A percentile compares a stretch with the other conserved stretches of the same genome.
Conservation (phyloP, 495 filamentous ascomycete genomes). For the Aspergillus wentii region DNA sequence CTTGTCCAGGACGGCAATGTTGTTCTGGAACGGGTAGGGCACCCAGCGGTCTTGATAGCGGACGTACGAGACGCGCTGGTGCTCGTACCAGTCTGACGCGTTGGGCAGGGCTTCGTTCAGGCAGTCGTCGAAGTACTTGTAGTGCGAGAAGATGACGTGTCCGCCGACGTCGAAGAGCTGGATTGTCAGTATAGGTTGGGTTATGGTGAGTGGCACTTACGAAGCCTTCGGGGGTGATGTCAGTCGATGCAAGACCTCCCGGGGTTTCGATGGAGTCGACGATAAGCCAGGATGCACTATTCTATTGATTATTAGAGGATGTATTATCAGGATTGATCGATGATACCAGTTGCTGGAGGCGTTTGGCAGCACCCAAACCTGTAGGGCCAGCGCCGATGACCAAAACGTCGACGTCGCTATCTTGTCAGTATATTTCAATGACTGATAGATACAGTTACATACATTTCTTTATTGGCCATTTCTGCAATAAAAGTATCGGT, state of each 20-base stretch:
- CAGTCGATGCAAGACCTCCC: constrained; percentile 84
- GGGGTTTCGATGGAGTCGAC: constrained; percentile 78
- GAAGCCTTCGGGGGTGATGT: constrained; percentile 83
- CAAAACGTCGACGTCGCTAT: constrained; percentile 77
- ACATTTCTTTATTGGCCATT: too few relatives aligned
- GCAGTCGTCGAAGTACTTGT: constrained; percentile 95
- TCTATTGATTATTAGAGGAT: constrained; percentile 35
- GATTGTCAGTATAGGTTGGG: constrained; percentile 4
- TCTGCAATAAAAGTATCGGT: too few relatives aligned
- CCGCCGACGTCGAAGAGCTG: constrained; percentile 92
- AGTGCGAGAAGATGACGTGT: constrained; percentile 95
- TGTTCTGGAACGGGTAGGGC: constrained; percentile 93
- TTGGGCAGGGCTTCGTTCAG: constrained; percentile 83
- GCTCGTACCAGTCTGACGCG: constrained; percentile 79
- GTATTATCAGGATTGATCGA: background rate
- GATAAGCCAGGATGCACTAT: constrained; percentile 82
- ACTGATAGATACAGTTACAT: too few relatives aligned
- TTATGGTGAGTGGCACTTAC: constrained; percentile 47
- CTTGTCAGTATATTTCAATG: background rate
- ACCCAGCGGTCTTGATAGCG: constrained; percentile 87
- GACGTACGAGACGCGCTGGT: constrained; percentile 90
- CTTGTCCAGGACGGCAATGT: constrained; percentile 86
- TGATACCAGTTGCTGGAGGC: constrained; percentile 77
- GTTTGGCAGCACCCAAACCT: constrained; percentile 83
- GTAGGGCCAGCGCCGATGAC: constrained; percentile 89